A percentile compares a stretch with the other conserved stretches of the same genome.
Evolutionary conservation across 192 early-diverging fungal genomes (phyloP).

Genomic region (Mortierella hygrophila): DNA sequence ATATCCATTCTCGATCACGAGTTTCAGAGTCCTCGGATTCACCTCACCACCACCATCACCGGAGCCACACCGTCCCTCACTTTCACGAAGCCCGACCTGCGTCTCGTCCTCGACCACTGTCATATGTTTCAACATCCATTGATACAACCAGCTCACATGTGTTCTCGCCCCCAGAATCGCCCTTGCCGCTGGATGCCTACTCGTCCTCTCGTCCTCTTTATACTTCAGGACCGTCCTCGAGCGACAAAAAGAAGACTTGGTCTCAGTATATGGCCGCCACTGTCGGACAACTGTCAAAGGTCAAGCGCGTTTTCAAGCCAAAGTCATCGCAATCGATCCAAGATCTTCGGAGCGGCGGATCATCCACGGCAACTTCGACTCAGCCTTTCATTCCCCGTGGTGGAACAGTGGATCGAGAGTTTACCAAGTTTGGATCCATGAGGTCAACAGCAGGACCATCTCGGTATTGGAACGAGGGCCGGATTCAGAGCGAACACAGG

Average conservation of each 20-base stretch:
- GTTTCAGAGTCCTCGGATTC: background rate
- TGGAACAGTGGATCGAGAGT: background rate
- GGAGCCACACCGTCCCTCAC: slow-evolving; percentile 19
- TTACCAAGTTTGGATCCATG: background rate
- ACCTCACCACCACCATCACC: slow-evolving; percentile 9
- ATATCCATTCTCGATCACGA: background rate
- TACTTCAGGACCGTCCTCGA: background rate
- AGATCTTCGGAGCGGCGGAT: slow-evolving; percentile 6
- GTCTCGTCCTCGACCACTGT: slow-evolving; percentile 11
- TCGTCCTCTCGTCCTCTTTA: slow-evolving; percentile 22
- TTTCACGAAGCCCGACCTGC: background rate
- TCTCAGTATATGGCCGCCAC: slow-evolving; percentile 45
- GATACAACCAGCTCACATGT: slow-evolving; percentile 13
- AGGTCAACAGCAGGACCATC: background rate
- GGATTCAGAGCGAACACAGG: background rate
- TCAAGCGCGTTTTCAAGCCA: slow-evolving; percentile 32
- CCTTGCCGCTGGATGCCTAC: slow-evolving; percentile 28
- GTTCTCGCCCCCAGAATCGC: slow-evolving; percentile 31
- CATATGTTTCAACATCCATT: slow-evolving; percentile 8
- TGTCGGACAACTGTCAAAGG: slow-evolving; percentile 40
- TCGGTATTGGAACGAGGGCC: slow-evolving; percentile 10
- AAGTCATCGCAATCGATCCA: slow-evolving; percentile 17
- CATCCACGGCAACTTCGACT: background rate
- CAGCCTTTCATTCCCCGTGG: background rate
- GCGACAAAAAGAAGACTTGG: slow-evolving; percentile 34